A percentile compares a stretch with the other conserved stretches of the same genome.
phyloP scores from a whole-genome alignment of 2,329 filamentous ascomycete species.

The Mollisiaceae sp. region DNA sequence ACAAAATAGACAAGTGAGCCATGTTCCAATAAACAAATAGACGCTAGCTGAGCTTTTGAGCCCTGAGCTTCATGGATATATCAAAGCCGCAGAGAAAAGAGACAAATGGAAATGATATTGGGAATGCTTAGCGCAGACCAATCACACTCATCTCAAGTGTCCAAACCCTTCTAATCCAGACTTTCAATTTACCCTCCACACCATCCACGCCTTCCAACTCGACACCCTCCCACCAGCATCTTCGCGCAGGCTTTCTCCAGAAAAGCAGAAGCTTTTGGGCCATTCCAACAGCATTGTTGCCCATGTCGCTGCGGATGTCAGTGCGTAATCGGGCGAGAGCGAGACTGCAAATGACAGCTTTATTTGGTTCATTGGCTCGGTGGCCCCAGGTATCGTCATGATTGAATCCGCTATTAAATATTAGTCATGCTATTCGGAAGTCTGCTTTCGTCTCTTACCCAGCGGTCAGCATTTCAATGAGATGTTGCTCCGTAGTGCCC shows the following conservation, averaged over 20 bases:
- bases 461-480: slow-evolving; percentile 99
- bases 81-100: slow-evolving; percentile 11
- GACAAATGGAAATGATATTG: slow-evolving; percentile 14
- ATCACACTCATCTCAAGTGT: slow-evolving; percentile 98
- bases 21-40: slow-evolving; percentile 21
- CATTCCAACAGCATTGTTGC: slow-evolving; percentile 89
- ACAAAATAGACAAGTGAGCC: slow-evolving; percentile 16
- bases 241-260: slow-evolving; percentile 94
- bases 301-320: slow-evolving; percentile 81
- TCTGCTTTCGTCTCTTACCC: slow-evolving; percentile 67
- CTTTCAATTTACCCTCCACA: slow-evolving; percentile 89
- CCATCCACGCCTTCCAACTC: slow-evolving; percentile 89
- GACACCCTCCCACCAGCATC: slow-evolving; percentile 99
- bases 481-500: slow-evolving; percentile 94
- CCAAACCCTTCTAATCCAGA: slow-evolving; percentile 98
- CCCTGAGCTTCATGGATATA: slow-evolving; percentile 22
- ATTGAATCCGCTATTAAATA: slow-evolving; percentile 79
- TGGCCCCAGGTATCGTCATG: slow-evolving; percentile 96
- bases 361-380: slow-evolving; percentile 95
- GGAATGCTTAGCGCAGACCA: slow-evolving; percentile 65
- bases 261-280: slow-evolving; percentile 97
- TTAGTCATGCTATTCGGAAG: slow-evolving; percentile 22
- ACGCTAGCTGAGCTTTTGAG: slow-evolving; percentile 20
- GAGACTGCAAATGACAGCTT: slow-evolving; percentile 96
- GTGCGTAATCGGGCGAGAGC: slow-evolving; percentile 91